Evolutionary conservation across 129 eudicot genomes (phyloP).

Genomic region (Centrapalus pauciflorus): DNA sequence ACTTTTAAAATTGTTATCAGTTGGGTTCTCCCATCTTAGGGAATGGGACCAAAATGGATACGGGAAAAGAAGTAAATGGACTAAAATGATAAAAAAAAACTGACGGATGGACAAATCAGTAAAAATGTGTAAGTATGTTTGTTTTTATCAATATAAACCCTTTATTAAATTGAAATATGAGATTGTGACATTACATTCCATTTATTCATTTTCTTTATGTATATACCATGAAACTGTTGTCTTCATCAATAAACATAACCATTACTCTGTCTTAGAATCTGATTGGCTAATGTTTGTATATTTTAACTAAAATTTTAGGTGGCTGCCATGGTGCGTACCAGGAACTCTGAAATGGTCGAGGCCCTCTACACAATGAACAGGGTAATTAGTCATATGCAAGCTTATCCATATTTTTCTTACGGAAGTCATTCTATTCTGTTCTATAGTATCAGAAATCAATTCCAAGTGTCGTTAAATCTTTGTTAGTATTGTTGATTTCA

Average conservation of each 20-base stretch:
- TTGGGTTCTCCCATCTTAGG: too few relatives aligned
- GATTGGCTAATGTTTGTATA: conserved; percentile 10
- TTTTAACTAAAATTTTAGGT: conserved; percentile 37
- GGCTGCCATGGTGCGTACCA: conserved; percentile 44
- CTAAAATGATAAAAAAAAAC: too few relatives aligned
- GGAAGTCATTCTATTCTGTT: neutral
- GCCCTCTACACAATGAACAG: conserved; percentile 73
- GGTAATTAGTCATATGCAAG: conserved; percentile 30
- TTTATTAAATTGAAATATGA: neutral
- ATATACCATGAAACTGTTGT: neutral
- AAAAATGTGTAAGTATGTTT: too few relatives aligned
- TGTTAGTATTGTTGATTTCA: neutral
- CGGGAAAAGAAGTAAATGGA: too few relatives aligned
- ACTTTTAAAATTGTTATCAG: too few relatives aligned
- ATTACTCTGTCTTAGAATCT: neutral
- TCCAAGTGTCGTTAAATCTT: conserved; percentile 3
- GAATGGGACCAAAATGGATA: too few relatives aligned
- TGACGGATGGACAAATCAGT: too few relatives aligned
- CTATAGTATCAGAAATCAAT: neutral
- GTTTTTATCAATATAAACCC: too few relatives aligned
- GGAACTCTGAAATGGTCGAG: conserved; percentile 62
- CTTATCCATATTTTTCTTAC: neutral
- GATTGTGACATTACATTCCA: neutral
- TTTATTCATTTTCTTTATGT: neutral
- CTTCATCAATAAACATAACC: neutral